Base-by-base conservation (phyloP, 2,329 filamentous ascomycete genomes). In the Scedosporium aurantiacum region DNA sequence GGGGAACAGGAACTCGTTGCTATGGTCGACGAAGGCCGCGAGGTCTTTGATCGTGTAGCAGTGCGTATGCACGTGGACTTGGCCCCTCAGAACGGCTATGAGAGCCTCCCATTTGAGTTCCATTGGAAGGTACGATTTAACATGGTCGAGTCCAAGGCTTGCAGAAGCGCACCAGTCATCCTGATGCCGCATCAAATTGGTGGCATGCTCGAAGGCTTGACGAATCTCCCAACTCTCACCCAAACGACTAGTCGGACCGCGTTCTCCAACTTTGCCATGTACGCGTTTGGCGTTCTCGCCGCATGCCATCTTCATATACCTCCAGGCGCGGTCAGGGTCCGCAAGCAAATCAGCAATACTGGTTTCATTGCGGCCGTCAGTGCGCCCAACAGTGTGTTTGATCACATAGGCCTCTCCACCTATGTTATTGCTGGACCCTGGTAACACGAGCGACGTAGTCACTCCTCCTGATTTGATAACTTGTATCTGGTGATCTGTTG, bases 271-370 rank as follows among this genome's bases (percentile, higher is more conserved):
- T 55, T 75, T 76, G 5, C 84, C 84, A 63, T 88, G 86, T 0
- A 83, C 74, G 0, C 78, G 73, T 73, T 88, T 88, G 1, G 86
- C 76, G 66, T 89, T 89, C 71, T 89, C 86, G 37, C 86, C 86
- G 64, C 86, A 89, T 0, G 87, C 87, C 86, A 89, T 89, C 74
- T 90, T 89, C 78, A 90, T 87, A 70, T 87, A 89, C 23, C 87
- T 78, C 82, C 85, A 87, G 62, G 76, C 81, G 25, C 78, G 76
- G 47, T 86, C 84, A 0, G 85, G 85, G 58, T 88, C 84, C 1
- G 86, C 86, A 7, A 89, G 75, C 75, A 89, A 78, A 65, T 87
- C 82, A 21, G 76, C 72, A 1, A 82, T 82, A 59, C 84, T 87
- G 52, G 86, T 79, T 69, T 89, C 86, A 14, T 78, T 74, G 27